phyloP scores from a whole-genome alignment of 768 basidiomycete genomes.

The Mycena capillaripes region DNA sequence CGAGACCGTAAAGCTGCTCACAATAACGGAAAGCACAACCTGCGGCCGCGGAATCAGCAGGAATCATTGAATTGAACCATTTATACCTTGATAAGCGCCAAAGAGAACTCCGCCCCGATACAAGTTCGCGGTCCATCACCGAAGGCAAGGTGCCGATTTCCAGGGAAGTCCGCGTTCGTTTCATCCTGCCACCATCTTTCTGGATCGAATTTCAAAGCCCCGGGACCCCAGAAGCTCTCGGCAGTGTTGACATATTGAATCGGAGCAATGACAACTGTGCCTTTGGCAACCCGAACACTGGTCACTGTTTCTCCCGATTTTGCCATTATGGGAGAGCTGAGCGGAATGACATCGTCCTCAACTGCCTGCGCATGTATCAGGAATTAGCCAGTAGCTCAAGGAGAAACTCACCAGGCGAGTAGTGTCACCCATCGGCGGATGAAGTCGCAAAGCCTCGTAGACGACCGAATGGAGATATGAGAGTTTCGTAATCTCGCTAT shows the following conservation, averaged over 20 bases:
- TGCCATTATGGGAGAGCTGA: constrained; percentile 43
- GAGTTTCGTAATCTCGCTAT: constrained; percentile 33
- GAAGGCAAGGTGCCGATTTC: constrained; percentile 54
- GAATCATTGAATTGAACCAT: background rate
- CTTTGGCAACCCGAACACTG: constrained; percentile 47
- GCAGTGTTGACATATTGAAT: constrained; percentile 51
- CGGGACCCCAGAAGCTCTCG: constrained; percentile 55
- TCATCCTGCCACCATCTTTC: constrained; percentile 50
- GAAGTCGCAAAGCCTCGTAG: constrained; percentile 49
- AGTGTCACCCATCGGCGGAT: constrained; percentile 46
- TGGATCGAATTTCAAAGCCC: constrained; percentile 54
- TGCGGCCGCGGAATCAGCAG: background rate
- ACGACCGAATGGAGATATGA: constrained; percentile 53
- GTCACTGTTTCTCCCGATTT: constrained; percentile 40
- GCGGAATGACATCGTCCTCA: constrained; percentile 51
- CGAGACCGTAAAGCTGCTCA: constrained; percentile 17
- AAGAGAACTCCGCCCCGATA: constrained; percentile 49
- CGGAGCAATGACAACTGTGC: constrained; percentile 49
- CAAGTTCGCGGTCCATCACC: constrained; percentile 54
- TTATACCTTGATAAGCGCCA: constrained; percentile 53
- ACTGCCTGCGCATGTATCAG: constrained; percentile 41
- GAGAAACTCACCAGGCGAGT: constrained; percentile 37
- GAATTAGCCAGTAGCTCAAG: background rate
- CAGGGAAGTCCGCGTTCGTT: constrained; percentile 45
- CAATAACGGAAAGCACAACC: constrained; percentile 25